These are phyloP conservation scores for Xanthoconium separans DNA, from an alignment of 1,284 basidiomycete species.

Conservation along the genomic window DNA sequence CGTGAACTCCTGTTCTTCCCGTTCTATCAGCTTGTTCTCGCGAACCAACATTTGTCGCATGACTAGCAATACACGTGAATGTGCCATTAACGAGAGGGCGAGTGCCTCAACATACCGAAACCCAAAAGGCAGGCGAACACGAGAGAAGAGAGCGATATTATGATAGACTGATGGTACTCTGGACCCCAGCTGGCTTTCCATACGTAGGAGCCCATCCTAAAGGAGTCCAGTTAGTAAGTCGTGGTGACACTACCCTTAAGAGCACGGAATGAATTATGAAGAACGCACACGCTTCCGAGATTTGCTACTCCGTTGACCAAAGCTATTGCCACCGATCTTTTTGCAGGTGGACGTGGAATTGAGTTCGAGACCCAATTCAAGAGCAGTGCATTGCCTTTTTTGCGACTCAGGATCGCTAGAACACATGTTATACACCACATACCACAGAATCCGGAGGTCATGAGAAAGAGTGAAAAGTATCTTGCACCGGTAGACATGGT, in stretches of 20 bases:
- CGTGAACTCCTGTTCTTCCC: slow-evolving; percentile 42
- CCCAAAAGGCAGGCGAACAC: slow-evolving; percentile 39
- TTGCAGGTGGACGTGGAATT: slow-evolving; percentile 63
- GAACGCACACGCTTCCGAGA: slow-evolving; percentile 31
- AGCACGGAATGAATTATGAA: neutral
- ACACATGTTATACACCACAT: slow-evolving; percentile 8
- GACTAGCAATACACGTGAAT: slow-evolving; percentile 30
- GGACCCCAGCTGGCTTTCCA: slow-evolving; percentile 54
- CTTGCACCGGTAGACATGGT: slow-evolving; percentile 55
- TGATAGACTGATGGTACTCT: slow-evolving; percentile 50
- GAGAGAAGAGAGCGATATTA: slow-evolving; percentile 43
- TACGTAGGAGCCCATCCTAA: slow-evolving; percentile 49
- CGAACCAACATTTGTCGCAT: slow-evolving; percentile 46
- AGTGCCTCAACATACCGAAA: slow-evolving; percentile 32
- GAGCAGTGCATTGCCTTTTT: slow-evolving; percentile 58
- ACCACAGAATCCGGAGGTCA: slow-evolving; percentile 59
- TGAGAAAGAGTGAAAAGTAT: slow-evolving; percentile 66
- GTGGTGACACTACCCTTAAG: neutral
- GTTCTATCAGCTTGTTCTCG: slow-evolving; percentile 46
- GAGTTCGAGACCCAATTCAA: slow-evolving; percentile 64
- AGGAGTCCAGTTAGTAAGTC: neutral
- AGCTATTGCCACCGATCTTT: slow-evolving; percentile 47
- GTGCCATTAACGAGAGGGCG: neutral
- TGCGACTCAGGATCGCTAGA: neutral
- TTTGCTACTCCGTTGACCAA: slow-evolving; percentile 35